These are phyloP conservation scores for Exobasidium rhododendri DNA, from an alignment of 1,284 basidiomycete species.

Conservation along the genomic window DNA sequence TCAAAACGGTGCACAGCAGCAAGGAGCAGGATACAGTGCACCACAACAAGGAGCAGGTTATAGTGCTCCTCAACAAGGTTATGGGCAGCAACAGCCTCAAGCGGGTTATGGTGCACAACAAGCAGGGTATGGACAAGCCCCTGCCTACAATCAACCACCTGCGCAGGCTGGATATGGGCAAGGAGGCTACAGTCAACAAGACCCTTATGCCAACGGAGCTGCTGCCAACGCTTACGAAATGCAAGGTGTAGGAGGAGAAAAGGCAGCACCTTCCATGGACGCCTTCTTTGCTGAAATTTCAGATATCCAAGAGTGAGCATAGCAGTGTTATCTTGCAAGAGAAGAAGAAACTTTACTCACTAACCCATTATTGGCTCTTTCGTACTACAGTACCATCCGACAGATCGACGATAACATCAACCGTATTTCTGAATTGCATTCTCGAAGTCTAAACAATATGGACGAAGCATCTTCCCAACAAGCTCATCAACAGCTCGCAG, in stretches of 20 bases:
- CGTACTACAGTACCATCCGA: constrained; percentile 31
- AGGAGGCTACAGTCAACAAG: constrained; percentile 18
- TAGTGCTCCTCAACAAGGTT: constrained; percentile 17
- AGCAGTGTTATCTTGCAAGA: neutral
- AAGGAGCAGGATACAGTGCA: neutral
- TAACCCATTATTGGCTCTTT: neutral
- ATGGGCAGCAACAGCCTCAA: constrained; percentile 26
- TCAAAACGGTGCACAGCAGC: constrained; percentile 12
- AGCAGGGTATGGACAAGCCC: constrained; percentile 3
- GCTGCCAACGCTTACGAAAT: constrained; percentile 32
- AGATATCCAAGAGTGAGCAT: constrained; percentile 37
- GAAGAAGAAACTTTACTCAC: neutral
- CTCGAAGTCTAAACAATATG: constrained; percentile 52
- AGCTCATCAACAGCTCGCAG: constrained; percentile 46
- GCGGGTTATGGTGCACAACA: constrained; percentile 24
- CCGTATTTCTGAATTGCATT: constrained; percentile 52
- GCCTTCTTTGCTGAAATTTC: constrained; percentile 50
- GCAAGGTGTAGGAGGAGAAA: constrained; percentile 32
- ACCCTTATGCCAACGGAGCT: constrained; percentile 23
- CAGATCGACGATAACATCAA: constrained; percentile 52
- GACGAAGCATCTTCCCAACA: constrained; percentile 51
- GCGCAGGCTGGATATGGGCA: constrained; percentile 3
- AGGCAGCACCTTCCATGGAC: constrained; percentile 20
- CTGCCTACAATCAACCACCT: constrained; percentile 11
- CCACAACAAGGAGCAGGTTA: constrained; percentile 14